Conservation (phyloP, 2,329 filamentous ascomycete genomes). For the Neofusicoccum sp. region DNA sequence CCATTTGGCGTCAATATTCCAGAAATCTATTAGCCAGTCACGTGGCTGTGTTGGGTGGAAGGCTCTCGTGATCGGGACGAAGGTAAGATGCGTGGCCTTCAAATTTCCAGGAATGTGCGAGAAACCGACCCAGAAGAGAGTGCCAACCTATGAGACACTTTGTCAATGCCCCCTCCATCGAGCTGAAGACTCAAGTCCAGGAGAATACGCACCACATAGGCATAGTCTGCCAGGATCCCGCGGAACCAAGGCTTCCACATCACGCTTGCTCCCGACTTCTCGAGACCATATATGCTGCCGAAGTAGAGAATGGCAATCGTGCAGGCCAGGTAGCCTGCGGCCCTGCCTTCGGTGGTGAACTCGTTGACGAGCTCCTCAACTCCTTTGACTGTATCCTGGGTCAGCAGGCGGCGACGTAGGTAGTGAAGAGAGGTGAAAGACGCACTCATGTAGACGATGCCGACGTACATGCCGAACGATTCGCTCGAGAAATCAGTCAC, state of each 20-base stretch:
- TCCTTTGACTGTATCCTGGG: conserved; percentile 47
- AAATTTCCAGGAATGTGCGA: conserved; percentile 51
- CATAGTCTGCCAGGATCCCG: conserved; percentile 52
- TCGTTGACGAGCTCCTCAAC: conserved; percentile 55
- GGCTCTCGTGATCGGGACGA: conserved; percentile 44
- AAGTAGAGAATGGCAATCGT: conserved; percentile 55
- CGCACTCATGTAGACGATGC: conserved; percentile 55
- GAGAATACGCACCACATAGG: conserved; percentile 43
- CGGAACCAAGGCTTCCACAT: conserved; percentile 46
- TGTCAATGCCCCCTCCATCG: background rate
- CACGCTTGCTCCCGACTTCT: conserved; percentile 48
- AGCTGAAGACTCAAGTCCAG: background rate
- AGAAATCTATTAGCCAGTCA: conserved; percentile 53
- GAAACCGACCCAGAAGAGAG: conserved; percentile 56
- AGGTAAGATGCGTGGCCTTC: conserved; percentile 40
- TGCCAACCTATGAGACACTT: conserved; percentile 40
- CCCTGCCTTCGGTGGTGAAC: conserved; percentile 42
- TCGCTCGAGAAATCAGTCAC: conserved; percentile 58
- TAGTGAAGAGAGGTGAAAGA: background rate
- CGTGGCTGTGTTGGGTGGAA: conserved; percentile 50
- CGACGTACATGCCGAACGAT: conserved; percentile 55
- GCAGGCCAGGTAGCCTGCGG: conserved; percentile 50
- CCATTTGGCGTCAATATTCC: conserved; percentile 52
- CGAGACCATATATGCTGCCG: conserved; percentile 50
- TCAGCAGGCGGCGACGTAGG: conserved; percentile 1